phyloP scores from a whole-genome alignment of 192 early-diverging fungal species.

The Mortierella claussenii region DNA sequence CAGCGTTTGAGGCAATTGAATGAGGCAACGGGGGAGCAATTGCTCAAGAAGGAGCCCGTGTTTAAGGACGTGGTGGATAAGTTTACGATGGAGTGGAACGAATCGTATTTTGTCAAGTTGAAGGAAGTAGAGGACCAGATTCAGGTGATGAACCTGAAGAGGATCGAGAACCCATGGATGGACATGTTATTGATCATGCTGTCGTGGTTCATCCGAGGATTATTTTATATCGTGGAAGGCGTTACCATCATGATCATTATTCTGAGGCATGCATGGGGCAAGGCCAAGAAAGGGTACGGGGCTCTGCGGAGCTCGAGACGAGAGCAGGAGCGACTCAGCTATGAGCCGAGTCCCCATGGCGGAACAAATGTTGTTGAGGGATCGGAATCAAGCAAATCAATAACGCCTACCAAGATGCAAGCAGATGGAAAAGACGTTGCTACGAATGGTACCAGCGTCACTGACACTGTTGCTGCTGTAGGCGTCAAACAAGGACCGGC shows the following conservation, averaged over 20 bases:
- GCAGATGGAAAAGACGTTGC: too few relatives aligned
- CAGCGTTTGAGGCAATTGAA: constrained; percentile 22
- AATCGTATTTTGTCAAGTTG: constrained; percentile 43
- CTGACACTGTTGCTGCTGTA: too few relatives aligned
- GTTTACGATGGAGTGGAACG: constrained; percentile 50
- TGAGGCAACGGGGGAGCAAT: constrained; percentile 24
- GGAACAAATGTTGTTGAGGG: too few relatives aligned
- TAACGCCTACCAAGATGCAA: too few relatives aligned
- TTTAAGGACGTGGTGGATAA: constrained; percentile 50
- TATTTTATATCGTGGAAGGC: constrained; percentile 47
- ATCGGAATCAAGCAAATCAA: too few relatives aligned
- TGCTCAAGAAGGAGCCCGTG: constrained; percentile 30
- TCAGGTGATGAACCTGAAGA: constrained; percentile 48
- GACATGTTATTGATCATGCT: constrained; percentile 52
- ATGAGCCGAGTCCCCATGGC: too few relatives aligned
- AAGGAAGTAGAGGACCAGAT: constrained; percentile 53
- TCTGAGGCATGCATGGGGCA: constrained; percentile 32
- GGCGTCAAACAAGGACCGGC: too few relatives aligned
- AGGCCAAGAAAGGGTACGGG: constrained; percentile 37
- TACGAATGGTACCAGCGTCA: too few relatives aligned
- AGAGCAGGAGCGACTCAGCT: constrained; percentile 10
- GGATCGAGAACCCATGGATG: constrained; percentile 54
- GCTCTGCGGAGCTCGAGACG: constrained; percentile 18
- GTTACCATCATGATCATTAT: constrained; percentile 52
- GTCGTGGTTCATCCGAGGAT: constrained; percentile 46